Evolutionary conservation across 805 yeast species (phyloP), one percentile per base, ranked within the genome.

Genomic region (Candida ascalaphidarum): DNA sequence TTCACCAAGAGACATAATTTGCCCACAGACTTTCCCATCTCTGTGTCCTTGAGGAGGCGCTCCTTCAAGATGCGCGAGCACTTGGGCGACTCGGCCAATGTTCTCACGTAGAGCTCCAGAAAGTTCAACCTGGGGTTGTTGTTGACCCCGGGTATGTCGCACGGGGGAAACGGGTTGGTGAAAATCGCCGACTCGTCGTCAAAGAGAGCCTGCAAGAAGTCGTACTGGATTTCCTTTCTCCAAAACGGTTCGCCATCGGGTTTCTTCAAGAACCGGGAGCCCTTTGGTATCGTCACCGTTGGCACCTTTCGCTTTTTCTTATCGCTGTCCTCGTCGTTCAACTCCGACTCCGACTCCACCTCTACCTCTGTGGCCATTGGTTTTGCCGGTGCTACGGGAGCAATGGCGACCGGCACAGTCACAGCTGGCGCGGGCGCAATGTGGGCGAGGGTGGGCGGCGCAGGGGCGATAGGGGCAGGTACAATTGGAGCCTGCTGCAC

Each of bases 171-270:
- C 5, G 72, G 68, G 42, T 80, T 80, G 10, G 78, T 74, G 55
- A 89, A 89, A 2, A 81, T 83, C 21, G 68, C 55, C 23, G 68
- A 56, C 17, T 68, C 61, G 46, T 85, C 80, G 42, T 68, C 64
- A 44, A 89, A 81, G 7, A 89, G 54, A 16, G 62, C 60, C 26
- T 65, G 58, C 30, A 89, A 57, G 40, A 88, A 83, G 39, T 80
- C 86, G 52, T 77, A 81, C 52, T 86, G 96, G 32, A 89, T 79
- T 44, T 89, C 97, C 31, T 60, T 68, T 27, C 97, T 66, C 81
- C 92, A 82, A 33, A 88, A 75, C 13, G 95, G 94, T 44, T 82
- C 94, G 5, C 97, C 96, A 46, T 89, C 97, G 12, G 75, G 67
- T 48, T 88, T 89, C 54, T 89, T 89, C 41, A 89, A 52, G 51